Conservation (phyloP, 2,329 filamentous ascomycete genomes). For the Lasiodiplodia sp. region DNA sequence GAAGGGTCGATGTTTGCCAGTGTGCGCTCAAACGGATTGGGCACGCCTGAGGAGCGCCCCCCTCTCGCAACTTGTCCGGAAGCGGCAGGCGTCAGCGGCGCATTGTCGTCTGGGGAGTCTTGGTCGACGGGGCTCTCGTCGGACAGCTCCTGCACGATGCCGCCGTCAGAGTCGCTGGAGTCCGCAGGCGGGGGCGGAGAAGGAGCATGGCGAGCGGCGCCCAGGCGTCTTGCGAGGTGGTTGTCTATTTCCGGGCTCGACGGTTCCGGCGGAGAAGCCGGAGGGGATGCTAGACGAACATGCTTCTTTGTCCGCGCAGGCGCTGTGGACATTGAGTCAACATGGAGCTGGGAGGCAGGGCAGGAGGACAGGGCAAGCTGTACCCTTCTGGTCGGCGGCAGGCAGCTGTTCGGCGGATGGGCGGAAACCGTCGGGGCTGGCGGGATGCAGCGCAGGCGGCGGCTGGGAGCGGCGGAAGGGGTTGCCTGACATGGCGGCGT, state of each 20-base stretch:
- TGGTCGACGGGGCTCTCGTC: constrained; percentile 17
- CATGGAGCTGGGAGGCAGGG: not conserved
- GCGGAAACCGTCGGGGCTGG: constrained; percentile 22
- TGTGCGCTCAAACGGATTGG: constrained; percentile 49
- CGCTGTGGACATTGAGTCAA: constrained; percentile 18
- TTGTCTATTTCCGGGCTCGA: constrained; percentile 38
- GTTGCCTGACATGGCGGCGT: constrained; percentile 48
- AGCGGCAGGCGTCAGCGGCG: constrained; percentile 17
- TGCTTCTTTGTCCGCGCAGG: constrained; percentile 30
- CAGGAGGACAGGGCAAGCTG: not conserved
- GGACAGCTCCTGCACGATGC: not conserved
- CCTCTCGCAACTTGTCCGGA: not conserved
- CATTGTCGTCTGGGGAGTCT: constrained; percentile 10
- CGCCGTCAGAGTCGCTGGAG: constrained; percentile 30
- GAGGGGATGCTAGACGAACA: constrained; percentile 59
- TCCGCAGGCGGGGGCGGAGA: constrained; percentile 34
- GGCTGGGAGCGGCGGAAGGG: constrained; percentile 47
- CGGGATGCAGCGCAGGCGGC: constrained; percentile 9
- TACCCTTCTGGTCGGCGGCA: constrained; percentile 3
- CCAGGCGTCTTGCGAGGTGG: constrained; percentile 34
- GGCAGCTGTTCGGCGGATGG: not conserved
- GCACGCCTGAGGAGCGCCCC: constrained; percentile 11
- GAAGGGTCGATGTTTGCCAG: constrained; percentile 46
- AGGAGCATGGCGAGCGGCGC: constrained; percentile 33
- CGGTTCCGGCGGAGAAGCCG: constrained; percentile 46